Percentiles rank a stretch among this genome's conserved stretches.
phyloP scores from a whole-genome alignment of 2,329 filamentous ascomycete genomes.

The Bipolaris zeicola region DNA sequence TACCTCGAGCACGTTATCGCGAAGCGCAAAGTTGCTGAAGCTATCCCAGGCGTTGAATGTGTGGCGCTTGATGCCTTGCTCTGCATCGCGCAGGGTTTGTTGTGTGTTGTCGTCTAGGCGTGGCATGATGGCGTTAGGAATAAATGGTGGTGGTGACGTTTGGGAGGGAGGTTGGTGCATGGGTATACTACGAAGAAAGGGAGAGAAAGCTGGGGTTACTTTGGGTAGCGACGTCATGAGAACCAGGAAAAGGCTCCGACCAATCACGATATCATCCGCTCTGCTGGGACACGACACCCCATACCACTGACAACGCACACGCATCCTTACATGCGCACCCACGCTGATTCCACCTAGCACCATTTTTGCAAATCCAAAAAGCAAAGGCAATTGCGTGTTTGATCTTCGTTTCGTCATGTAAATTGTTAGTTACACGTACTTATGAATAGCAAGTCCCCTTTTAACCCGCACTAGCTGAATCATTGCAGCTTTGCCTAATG shows the following conservation, averaged over 20 bases:
- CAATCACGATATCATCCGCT: background rate
- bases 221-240: constrained; percentile 6
- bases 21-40: constrained; percentile 74
- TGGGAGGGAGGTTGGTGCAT: background rate
- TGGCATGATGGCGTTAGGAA: constrained; percentile 27
- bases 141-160: background rate
- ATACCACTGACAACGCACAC: background rate
- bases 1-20: constrained; percentile 77
- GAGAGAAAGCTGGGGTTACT: background rate
- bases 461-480: background rate
- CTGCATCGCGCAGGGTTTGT: constrained; percentile 55
- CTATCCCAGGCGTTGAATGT: constrained; percentile 63
- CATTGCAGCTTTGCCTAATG: background rate
- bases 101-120: constrained; percentile 40
- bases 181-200: background rate
- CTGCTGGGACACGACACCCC: background rate
- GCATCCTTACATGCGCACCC: background rate
- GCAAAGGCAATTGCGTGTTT: background rate
- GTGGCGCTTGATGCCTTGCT: constrained; percentile 50
- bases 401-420: background rate
- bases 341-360: background rate
- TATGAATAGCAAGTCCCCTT: background rate
- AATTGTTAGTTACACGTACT: too few species aligned
- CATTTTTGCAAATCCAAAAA: background rate
- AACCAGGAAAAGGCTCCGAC: background rate